phyloP scores from a whole-genome alignment of 495 filamentous ascomycete species.

The Xylaria grammica region DNA sequence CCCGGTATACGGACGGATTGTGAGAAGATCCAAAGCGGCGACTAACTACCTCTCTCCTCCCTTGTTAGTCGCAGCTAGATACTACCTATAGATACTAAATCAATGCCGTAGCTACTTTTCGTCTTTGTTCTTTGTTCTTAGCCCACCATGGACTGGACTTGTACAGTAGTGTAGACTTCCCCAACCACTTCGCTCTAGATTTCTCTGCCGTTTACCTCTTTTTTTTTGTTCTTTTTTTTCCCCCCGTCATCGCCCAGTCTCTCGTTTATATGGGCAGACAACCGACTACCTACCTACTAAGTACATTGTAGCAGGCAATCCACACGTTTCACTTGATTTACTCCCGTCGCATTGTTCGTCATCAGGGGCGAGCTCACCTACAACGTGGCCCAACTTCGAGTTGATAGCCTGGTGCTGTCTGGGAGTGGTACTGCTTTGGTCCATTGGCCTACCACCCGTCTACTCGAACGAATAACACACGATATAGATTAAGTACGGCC shows the following conservation, averaged over 20 bases:
- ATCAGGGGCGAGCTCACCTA: not conserved
- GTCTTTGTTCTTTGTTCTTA: not conserved
- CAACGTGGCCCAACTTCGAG: constrained; percentile 4
- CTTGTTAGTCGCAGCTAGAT: no score
- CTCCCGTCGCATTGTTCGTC: not conserved
- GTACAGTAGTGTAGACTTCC: not conserved
- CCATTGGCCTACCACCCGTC: not conserved
- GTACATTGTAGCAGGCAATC: not conserved
- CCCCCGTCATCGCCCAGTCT: constrained; percentile 5
- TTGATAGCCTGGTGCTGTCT: constrained; percentile 23
- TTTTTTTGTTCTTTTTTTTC: not conserved
- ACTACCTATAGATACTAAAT: no score
- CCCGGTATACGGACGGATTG: no score
- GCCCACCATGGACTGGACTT: not conserved
- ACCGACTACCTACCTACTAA: not conserved
- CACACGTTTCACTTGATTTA: not conserved
- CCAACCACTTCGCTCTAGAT: not conserved
- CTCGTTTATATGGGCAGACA: constrained; percentile 22
- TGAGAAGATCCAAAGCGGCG: no score
- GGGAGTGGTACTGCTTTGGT: constrained; percentile 1
- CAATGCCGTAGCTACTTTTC: not conserved
- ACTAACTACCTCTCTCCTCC: not conserved
- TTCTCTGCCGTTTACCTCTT: not conserved
- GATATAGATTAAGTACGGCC: no score
- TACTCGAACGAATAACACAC: not conserved